Evolutionary conservation across 2,329 filamentous ascomycete species (phyloP).

Genomic region (Exophiala bonariae): DNA sequence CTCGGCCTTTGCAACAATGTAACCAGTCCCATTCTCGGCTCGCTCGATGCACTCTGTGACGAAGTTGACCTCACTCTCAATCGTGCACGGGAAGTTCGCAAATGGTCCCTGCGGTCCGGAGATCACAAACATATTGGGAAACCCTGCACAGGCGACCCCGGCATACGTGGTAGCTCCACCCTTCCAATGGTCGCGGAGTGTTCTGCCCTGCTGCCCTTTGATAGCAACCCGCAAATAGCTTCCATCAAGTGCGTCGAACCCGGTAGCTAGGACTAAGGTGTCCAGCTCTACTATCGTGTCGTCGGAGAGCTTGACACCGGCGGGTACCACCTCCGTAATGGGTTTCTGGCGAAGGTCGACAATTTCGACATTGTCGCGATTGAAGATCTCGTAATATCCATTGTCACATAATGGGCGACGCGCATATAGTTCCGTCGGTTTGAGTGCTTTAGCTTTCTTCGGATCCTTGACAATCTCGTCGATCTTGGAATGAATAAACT

Average conservation of each 20-base stretch:
- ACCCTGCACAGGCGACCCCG: conserved; percentile 37
- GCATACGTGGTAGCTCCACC: conserved; percentile 35
- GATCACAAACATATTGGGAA: conserved; percentile 47
- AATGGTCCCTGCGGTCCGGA: conserved; percentile 41
- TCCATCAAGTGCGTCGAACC: conserved; percentile 29
- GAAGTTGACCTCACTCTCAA: conserved; percentile 37
- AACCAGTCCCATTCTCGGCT: too few relatives aligned
- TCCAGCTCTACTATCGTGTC: conserved; percentile 31
- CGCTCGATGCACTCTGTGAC: conserved; percentile 50
- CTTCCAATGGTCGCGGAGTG: conserved; percentile 34
- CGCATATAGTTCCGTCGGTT: conserved; percentile 54
- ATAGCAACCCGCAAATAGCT: conserved; percentile 48
- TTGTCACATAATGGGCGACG: conserved; percentile 53
- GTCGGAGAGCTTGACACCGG: conserved; percentile 28
- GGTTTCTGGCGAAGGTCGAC: conserved; percentile 35
- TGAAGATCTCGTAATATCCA: conserved; percentile 52
- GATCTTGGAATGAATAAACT: conserved; percentile 40
- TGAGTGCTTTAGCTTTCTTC: conserved; percentile 30
- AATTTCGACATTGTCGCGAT: conserved; percentile 47
- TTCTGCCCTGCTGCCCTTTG: conserved; percentile 42
- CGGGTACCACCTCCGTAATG: conserved; percentile 27
- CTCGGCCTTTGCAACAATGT: conserved; percentile 52
- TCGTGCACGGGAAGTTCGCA: conserved; percentile 37
- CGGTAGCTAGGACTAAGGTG: conserved; percentile 19
- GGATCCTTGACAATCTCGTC: conserved; percentile 32